Evolutionary conservation across 1,139 yeast species (phyloP).

Genomic region (Trichomonascaceae sp.): DNA sequence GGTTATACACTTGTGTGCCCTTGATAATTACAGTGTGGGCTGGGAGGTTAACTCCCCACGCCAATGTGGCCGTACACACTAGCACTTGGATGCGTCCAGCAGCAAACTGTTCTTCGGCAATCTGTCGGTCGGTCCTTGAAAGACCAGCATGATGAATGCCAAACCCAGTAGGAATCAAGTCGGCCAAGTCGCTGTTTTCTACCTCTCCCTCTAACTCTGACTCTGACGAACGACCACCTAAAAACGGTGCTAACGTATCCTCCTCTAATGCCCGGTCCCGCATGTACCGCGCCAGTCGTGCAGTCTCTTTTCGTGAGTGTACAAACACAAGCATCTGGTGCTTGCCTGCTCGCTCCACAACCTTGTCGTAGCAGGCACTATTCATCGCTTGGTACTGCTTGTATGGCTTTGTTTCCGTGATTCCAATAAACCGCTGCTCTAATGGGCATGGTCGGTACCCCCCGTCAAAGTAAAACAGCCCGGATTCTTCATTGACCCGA

Average conservation of each 20-base stretch:
- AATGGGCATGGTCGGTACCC: slow-evolving; percentile 86
- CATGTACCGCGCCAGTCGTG: slow-evolving; percentile 66
- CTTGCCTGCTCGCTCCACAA: slow-evolving; percentile 49
- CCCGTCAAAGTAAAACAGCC: slow-evolving; percentile 69
- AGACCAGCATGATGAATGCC: slow-evolving; percentile 96
- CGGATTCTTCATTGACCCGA: slow-evolving; percentile 44
- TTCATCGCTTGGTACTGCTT: slow-evolving; percentile 75
- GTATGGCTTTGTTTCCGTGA: slow-evolving; percentile 73
- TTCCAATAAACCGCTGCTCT: slow-evolving; percentile 77
- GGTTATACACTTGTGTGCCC: slow-evolving; percentile 90
- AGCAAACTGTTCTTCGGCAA: slow-evolving; percentile 78
- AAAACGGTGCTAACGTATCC: slow-evolving; percentile 35
- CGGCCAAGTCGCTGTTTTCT: slow-evolving; percentile 42
- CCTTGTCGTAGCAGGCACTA: slow-evolving; percentile 80
- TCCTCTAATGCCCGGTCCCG: slow-evolving; percentile 48
- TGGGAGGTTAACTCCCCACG: slow-evolving; percentile 98
- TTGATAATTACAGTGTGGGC: slow-evolving; percentile 93
- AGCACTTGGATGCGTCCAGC: slow-evolving; percentile 73
- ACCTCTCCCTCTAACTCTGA: slow-evolving; percentile 62
- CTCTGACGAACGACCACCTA: slow-evolving; percentile 44
- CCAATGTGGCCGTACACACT: slow-evolving; percentile 89
- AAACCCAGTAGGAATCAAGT: slow-evolving; percentile 56
- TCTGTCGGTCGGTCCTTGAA: slow-evolving; percentile 54
- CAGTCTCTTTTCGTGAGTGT: slow-evolving; percentile 88
- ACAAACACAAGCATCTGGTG: slow-evolving; percentile 84